Percentiles rank a stretch among this genome's conserved stretches.
These are phyloP conservation scores for Chrysopogon serrulatus DNA, from an alignment of 176 grass and related monocot species.

Conservation along the genomic window DNA sequence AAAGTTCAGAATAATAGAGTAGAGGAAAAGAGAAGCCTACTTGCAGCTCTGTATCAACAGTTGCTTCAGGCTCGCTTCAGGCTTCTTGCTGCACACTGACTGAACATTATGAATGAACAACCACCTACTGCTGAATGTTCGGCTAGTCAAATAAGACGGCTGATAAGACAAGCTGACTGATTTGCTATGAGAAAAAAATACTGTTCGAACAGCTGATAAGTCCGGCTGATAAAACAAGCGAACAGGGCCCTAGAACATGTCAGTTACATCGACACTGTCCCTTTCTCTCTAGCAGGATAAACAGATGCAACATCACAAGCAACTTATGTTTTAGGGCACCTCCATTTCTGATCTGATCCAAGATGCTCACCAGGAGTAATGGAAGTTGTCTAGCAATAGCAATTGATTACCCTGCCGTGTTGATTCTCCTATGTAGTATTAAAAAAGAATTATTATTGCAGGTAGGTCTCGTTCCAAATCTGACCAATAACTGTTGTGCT, in stretches of 20 bases:
- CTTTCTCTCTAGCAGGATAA: too few species aligned
- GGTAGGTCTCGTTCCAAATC: not conserved
- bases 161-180: too few species aligned
- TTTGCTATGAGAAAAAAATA: too few species aligned
- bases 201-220: too few species aligned
- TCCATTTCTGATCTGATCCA: not conserved
- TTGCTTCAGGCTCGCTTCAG: not conserved
- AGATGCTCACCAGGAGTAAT: not conserved
- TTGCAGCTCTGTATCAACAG: slow-evolving; percentile 10
- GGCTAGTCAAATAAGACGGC: too few species aligned
- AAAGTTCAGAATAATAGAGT: not conserved
- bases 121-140: not conserved
- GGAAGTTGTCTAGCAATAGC: not conserved
- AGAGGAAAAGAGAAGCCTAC: not conserved
- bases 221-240: too few species aligned
- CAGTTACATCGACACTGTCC: too few species aligned
- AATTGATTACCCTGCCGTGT: not conserved
- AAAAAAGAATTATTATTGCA: slow-evolving; percentile 5
- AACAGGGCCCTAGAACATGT: not conserved
- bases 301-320: not conserved
- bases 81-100: slow-evolving; percentile 19
- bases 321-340: not conserved
- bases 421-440: not conserved
- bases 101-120: not conserved
- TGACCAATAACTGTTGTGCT: not conserved